phyloP scores from a whole-genome alignment of 805 yeast species.

The Wickerhamomyces tratensis region DNA sequence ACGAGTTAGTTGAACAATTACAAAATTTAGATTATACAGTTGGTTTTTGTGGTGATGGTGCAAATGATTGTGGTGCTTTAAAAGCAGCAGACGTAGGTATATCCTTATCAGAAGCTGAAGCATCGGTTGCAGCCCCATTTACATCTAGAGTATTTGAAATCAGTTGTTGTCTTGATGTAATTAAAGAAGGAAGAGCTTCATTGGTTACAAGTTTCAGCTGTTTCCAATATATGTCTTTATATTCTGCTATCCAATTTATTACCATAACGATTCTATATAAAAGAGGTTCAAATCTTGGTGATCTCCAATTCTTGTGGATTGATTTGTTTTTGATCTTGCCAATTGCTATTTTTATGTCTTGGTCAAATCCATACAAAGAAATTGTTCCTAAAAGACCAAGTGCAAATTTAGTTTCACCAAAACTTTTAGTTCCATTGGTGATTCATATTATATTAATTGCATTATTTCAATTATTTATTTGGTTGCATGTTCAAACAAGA shows the following conservation, averaged over 20 bases:
- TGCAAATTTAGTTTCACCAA: slow-evolving; percentile 86
- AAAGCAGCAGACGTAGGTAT: slow-evolving; percentile 98
- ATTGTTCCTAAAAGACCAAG: slow-evolving; percentile 76
- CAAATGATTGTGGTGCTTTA: slow-evolving; percentile 97
- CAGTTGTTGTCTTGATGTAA: slow-evolving; percentile 84
- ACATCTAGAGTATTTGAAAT: slow-evolving; percentile 87
- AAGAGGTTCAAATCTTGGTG: slow-evolving; percentile 89
- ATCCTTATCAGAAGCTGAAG: slow-evolving; percentile 94
- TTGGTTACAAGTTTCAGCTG: slow-evolving; percentile 93
- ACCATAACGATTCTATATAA: slow-evolving; percentile 79
- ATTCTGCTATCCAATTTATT: slow-evolving; percentile 92
- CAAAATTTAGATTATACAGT: slow-evolving; percentile 84
- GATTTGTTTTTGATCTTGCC: slow-evolving; percentile 89
- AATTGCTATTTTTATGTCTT: slow-evolving; percentile 93
- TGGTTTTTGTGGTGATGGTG: slow-evolving; percentile 99
- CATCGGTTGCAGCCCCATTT: slow-evolving; percentile 97
- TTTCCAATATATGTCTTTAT: slow-evolving; percentile 95
- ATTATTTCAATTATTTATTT: slow-evolving; percentile 56
- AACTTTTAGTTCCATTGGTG: slow-evolving; percentile 74
- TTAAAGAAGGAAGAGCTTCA: slow-evolving; percentile 91
- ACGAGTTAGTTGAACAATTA: slow-evolving; percentile 83
- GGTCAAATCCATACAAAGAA: slow-evolving; percentile 70
- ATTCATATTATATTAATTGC: slow-evolving; percentile 61
- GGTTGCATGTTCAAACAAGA: slow-evolving; percentile 48
- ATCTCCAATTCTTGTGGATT: slow-evolving; percentile 91